Evolutionary conservation across 441 rosid species (phyloP).

Genomic region (Pelargonium myrrhifolium): DNA sequence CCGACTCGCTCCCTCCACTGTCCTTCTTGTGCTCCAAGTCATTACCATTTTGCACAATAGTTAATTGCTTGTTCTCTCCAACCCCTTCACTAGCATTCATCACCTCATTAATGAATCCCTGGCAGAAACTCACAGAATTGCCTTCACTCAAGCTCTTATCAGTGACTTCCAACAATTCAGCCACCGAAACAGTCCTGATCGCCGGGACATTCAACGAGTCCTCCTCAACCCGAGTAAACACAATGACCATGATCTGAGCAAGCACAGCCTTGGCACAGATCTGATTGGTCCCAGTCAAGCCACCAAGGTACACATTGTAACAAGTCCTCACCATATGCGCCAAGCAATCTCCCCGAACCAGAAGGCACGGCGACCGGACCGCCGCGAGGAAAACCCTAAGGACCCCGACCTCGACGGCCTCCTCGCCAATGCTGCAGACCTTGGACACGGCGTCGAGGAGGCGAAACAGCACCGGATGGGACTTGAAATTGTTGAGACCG

Average conservation of each 20-base stretch:
- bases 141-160: conserved; percentile 91
- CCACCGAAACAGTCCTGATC: conserved; percentile 52
- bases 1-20: conserved; percentile 8
- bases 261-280: conserved; percentile 88
- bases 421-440: conserved; percentile 63
- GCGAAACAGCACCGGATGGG: conserved; percentile 25
- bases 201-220: conserved; percentile 46
- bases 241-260: conserved; percentile 73
- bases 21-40: conserved; percentile 23
- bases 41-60: conserved; percentile 31
- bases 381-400: conserved; percentile 72
- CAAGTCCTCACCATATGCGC: conserved; percentile 72
- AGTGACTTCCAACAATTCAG: conserved; percentile 63
- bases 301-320: conserved; percentile 82
- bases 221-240: conserved; percentile 66
- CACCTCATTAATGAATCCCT: conserved; percentile 67
- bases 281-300: conserved; percentile 76
- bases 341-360: conserved; percentile 77
- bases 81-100: conserved; percentile 55
- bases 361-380: conserved; percentile 56
- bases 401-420: conserved; percentile 59
- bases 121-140: conserved; percentile 61
- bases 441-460: conserved; percentile 49
- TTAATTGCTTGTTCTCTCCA: conserved; percentile 21
- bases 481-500: no score